These are phyloP conservation scores for Kwoniella sp. DNA, from an alignment of 768 basidiomycete species.

Conservation along the genomic window DNA sequence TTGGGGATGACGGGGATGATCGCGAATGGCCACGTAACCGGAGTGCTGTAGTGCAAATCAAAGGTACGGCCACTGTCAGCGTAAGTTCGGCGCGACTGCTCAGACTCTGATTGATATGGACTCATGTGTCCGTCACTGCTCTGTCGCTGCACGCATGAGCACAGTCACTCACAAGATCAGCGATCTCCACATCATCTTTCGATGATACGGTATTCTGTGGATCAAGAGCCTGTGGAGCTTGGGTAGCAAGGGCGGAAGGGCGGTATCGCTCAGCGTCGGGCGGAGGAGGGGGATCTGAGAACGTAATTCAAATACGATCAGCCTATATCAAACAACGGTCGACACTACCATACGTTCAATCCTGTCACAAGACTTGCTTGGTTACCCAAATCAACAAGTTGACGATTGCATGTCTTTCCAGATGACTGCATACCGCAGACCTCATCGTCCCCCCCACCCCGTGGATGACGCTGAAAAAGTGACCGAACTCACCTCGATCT, in stretches of 20 bases:
- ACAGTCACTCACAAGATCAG: slow-evolving; percentile 43
- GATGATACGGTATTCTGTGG: slow-evolving; percentile 52
- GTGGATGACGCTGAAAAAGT: slow-evolving; percentile 22
- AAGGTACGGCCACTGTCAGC: slow-evolving; percentile 14
- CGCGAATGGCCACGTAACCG: slow-evolving; percentile 56
- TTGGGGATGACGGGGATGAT: slow-evolving; percentile 57
- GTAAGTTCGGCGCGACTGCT: no score
- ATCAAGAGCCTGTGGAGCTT: slow-evolving; percentile 44
- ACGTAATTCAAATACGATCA: no score
- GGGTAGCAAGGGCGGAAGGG: slow-evolving; percentile 43
- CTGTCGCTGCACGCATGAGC: no score
- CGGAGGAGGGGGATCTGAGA: slow-evolving; percentile 47
- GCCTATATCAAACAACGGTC: no score
- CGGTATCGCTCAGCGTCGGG: slow-evolving; percentile 38
- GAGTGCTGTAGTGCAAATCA: slow-evolving; percentile 32
- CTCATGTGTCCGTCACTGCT: no score
- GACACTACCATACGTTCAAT: no score
- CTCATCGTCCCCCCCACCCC: no score
- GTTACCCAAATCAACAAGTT: not conserved
- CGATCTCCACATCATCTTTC: slow-evolving; percentile 45
- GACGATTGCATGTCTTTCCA: no score
- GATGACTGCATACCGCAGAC: no score
- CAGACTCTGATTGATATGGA: no score
- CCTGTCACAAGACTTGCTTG: no score
- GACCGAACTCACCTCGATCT: slow-evolving; percentile 50